Base-by-base conservation (phyloP, 768 basidiomycete species). In the Naganishia kalamii region DNA sequence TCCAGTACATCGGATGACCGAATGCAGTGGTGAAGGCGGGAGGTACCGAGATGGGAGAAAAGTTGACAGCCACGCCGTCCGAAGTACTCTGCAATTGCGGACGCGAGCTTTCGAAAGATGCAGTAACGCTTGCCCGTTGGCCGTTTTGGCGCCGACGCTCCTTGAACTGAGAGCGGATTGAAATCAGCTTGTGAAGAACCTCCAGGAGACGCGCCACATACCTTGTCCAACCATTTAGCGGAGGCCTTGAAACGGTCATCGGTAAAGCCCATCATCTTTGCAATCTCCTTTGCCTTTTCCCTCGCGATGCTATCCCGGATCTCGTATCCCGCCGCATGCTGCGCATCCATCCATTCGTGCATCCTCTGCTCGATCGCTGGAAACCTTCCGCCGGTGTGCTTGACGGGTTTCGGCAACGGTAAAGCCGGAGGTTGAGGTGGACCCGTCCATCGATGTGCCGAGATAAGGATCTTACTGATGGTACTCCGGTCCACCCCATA, bases 231-330 rank as follows among this genome's bases (percentile, higher is more conserved):
- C 76, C 76, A 77, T 51, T 77, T 77, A 0, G 74, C 72, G 13
- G 76, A 77, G 6, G 74, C 76, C 66, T 77, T 77, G 70, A 77
- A 77, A 35, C 74, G 67, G 27, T 75, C 71, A 60, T 70, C 66
- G 1, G 69, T 69, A 41, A 74, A 72, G 5, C 73, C 73, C 49
- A 75, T 72, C 66, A 72, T 69, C 49, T 66, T 60, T 8, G 73
- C 76, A 59, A 77, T 73, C 21, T 57, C 66, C 65, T 74, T 77
- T 2, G 76, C 76, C 65, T 71, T 71, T 4, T 74, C 74, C 37
- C 74, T 52, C 13, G 74, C 73, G 0, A 73, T 61, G 6, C 63
- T 57, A 63, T 77, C 76, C 46, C 71, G 59, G n/a, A 75, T 71
- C 47, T 77, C 76, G 23, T 59, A 60, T 25, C 76, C 76, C 3